phyloP scores from a whole-genome alignment of 352 stramenopile genomes.

The Pilasporangium apinafurcum region DNA sequence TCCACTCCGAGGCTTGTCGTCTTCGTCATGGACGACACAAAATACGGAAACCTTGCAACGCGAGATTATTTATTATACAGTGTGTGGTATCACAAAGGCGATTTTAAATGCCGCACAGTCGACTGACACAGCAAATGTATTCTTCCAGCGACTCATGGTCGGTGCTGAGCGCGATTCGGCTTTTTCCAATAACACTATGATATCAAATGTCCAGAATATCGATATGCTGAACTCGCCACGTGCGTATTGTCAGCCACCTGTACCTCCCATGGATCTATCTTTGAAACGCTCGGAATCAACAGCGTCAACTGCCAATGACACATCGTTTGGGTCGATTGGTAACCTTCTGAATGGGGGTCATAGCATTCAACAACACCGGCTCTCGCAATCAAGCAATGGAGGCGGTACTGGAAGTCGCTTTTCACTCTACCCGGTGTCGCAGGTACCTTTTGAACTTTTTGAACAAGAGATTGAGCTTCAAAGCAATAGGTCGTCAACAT shows the following conservation, averaged over 20 bases:
- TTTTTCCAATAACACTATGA: constrained; percentile 33
- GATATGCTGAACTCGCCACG: constrained; percentile 37
- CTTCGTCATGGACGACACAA: constrained; percentile 41
- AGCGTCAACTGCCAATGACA: not conserved
- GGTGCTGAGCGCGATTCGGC: constrained; percentile 45
- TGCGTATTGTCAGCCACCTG: constrained; percentile 30
- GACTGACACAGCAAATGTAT: constrained; percentile 14
- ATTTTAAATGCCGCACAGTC: constrained; percentile 49
- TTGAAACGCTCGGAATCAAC: constrained; percentile 3
- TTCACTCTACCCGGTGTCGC: constrained; percentile 63
- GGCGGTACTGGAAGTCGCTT: constrained; percentile 24
- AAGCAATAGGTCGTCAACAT: constrained; percentile 28
- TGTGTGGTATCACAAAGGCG: constrained; percentile 71
- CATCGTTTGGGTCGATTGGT: constrained; percentile 1
- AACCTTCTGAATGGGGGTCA: constrained; percentile 5
- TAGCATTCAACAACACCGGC: constrained; percentile 3
- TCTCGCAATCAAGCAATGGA: not conserved
- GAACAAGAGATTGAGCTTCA: constrained; percentile 70
- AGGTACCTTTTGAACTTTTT: constrained; percentile 74
- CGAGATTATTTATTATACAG: constrained; percentile 84
- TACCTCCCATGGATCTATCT: not conserved
- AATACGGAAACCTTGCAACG: constrained; percentile 70
- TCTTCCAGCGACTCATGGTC: constrained; percentile 40
- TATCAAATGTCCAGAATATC: constrained; percentile 37
- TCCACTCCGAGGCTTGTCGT: constrained; percentile 7